phyloP scores from a whole-genome alignment of 2,329 filamentous ascomycete species.

The Apiospora aurea region DNA sequence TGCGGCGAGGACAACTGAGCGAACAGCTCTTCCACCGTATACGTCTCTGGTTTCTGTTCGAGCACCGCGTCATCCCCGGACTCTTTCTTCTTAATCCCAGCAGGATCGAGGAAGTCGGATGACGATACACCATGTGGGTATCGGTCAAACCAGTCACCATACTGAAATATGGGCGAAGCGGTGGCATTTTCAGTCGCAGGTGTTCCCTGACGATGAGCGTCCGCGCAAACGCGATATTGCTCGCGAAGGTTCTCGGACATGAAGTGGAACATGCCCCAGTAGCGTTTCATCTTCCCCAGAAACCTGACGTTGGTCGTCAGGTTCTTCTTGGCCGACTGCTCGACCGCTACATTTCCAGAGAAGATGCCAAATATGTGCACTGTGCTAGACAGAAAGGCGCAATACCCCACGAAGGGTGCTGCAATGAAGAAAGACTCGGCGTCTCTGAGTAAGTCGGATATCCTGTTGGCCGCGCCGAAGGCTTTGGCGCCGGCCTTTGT shows the following conservation, averaged over 20 bases:
- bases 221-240: conserved; percentile 83
- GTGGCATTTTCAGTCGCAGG: conserved; percentile 54
- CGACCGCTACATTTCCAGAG: conserved; percentile 79
- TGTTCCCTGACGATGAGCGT: conserved; percentile 76
- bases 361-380: conserved; percentile 95
- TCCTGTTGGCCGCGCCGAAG: conserved; percentile 83
- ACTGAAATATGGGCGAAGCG: conserved; percentile 80
- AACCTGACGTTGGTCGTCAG: conserved; percentile 89
- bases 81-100: conserved; percentile 71
- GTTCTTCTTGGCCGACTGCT: conserved; percentile 82
- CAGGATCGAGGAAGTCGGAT: conserved; percentile 82
- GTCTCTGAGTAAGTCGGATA: conserved; percentile 84
- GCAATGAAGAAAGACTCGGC: conserved; percentile 81
- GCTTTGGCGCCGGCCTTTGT: conserved; percentile 77
- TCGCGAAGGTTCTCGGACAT: conserved; percentile 93
- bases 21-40: conserved; percentile 95
- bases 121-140: conserved; percentile 92
- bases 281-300: conserved; percentile 92
- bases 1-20: conserved; percentile 75
- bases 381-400: conserved; percentile 89
- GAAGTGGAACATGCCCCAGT: conserved; percentile 99
- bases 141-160: conserved; percentile 96
- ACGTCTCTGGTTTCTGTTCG: conserved; percentile 87
- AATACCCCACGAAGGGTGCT: conserved; percentile 94
- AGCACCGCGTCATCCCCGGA: conserved; percentile 86